These are phyloP conservation scores for Leccinum pallidistipes DNA, from an alignment of 1,284 basidiomycete species.

Conservation along the genomic window DNA sequence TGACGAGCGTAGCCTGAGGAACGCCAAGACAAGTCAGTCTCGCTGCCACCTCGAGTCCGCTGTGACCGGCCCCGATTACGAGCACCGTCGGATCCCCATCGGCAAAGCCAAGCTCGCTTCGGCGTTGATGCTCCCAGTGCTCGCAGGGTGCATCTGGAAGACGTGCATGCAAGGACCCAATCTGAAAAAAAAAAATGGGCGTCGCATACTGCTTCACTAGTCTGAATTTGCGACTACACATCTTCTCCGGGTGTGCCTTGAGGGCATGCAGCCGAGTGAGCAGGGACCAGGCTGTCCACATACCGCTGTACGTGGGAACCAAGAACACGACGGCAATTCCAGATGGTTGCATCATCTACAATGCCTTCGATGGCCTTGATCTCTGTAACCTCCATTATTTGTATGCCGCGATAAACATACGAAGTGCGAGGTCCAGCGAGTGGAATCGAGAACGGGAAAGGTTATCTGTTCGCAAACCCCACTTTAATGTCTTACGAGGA, in stretches of 20 bases:
- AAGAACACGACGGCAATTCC: not conserved
- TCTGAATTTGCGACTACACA: not conserved
- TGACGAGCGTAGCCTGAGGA: conserved; percentile 24
- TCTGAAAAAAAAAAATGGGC: not conserved
- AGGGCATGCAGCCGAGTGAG: not conserved
- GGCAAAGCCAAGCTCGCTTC: conserved; percentile 17
- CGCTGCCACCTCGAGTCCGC: conserved; percentile 39
- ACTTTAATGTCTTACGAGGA: too few relatives aligned
- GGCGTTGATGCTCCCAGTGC: not conserved
- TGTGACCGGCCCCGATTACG: conserved; percentile 40
- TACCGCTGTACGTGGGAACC: not conserved
- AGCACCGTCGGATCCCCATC: conserved; percentile 29
- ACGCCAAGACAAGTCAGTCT: conserved; percentile 21
- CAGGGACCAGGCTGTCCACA: not conserved
- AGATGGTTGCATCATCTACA: too few relatives aligned
- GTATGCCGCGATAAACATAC: too few relatives aligned
- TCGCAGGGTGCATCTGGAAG: not conserved
- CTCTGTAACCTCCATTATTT: too few relatives aligned
- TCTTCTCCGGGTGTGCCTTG: not conserved
- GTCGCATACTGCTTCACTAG: not conserved
- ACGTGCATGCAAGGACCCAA: not conserved
- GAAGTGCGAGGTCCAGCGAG: too few relatives aligned
- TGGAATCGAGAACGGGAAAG: too few relatives aligned
- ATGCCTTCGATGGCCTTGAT: too few relatives aligned
- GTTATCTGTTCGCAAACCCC: too few relatives aligned